Evolutionary conservation across 768 basidiomycete genomes (phyloP).

Genomic region (Holtermannia corniformis): DNA sequence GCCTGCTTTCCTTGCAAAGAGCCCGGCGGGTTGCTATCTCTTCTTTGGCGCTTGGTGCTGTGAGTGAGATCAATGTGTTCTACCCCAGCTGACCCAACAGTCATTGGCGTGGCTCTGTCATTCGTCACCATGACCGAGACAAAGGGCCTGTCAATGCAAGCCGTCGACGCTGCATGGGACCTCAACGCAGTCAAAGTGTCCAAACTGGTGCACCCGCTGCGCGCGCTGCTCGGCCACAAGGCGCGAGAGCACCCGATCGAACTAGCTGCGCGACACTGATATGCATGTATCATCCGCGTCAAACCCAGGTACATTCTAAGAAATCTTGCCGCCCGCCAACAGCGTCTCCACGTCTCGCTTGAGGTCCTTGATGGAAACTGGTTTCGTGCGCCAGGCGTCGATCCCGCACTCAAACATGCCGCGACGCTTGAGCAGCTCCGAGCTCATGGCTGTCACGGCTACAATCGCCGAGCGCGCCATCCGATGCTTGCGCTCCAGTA

Average conservation of each 20-base stretch:
- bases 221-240: background rate
- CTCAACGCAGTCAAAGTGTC: background rate
- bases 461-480: constrained; percentile 18
- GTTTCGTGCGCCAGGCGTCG: constrained; percentile 22
- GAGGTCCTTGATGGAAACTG: constrained; percentile 12
- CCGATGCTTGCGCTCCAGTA: constrained; percentile 16
- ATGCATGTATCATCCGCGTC: background rate
- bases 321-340: background rate
- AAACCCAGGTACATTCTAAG: background rate
- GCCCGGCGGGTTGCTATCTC: background rate
- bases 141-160: constrained; percentile 3
- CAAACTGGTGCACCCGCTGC: background rate
- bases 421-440: constrained; percentile 18
- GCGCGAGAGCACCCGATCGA: background rate
- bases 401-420: constrained; percentile 32
- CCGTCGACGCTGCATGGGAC: constrained; percentile 2
- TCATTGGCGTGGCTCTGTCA: background rate
- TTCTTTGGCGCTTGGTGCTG: background rate
- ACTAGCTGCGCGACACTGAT: background rate
- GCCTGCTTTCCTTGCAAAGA: constrained; percentile 1
- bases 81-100: background rate
- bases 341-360: constrained; percentile 2
- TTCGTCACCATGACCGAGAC: constrained; percentile 1
- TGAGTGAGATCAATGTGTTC: background rate
- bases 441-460: constrained; percentile 35